phyloP scores from a whole-genome alignment of 129 eudicot species.

The Flaveria linearis region DNA sequence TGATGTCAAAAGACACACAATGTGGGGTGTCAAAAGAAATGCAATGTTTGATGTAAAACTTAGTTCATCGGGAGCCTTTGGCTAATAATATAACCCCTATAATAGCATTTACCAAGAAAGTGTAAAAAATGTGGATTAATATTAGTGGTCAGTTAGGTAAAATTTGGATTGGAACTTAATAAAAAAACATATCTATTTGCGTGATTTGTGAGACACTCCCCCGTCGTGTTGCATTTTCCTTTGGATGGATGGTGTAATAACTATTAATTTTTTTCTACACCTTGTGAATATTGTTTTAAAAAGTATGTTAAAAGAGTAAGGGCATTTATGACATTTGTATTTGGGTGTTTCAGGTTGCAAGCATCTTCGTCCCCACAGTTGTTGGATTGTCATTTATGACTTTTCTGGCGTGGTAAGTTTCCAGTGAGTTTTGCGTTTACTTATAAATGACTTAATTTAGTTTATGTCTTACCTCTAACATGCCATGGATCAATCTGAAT shows the following conservation, averaged over 20 bases:
- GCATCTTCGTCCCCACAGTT: conserved; percentile 92
- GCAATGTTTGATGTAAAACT: not conserved
- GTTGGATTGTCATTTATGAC: conserved; percentile 67
- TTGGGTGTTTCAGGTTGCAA: conserved; percentile 70
- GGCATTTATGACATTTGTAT: not conserved
- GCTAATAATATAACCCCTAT: not conserved
- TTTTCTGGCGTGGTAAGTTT: conserved; percentile 78
- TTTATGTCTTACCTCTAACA: not conserved
- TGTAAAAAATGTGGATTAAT: not conserved
- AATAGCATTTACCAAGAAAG: not conserved
- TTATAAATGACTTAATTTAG: not conserved
- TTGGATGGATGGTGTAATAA: not conserved
- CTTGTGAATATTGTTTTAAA: not conserved
- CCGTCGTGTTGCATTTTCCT: conserved; percentile 1
- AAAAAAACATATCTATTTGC: not conserved
- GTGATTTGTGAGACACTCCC: not conserved
- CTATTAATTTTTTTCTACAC: not conserved
- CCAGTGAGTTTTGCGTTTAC: not conserved
- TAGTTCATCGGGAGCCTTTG: not conserved
- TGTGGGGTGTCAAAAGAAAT: too few species aligned
- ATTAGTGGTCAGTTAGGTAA: not conserved
- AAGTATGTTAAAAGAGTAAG: not conserved
- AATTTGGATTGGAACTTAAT: not conserved
- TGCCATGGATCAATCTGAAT: not conserved
- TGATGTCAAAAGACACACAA: not conserved